Conservation (phyloP, 257 asterid species). For the Cruciata laevipes region DNA sequence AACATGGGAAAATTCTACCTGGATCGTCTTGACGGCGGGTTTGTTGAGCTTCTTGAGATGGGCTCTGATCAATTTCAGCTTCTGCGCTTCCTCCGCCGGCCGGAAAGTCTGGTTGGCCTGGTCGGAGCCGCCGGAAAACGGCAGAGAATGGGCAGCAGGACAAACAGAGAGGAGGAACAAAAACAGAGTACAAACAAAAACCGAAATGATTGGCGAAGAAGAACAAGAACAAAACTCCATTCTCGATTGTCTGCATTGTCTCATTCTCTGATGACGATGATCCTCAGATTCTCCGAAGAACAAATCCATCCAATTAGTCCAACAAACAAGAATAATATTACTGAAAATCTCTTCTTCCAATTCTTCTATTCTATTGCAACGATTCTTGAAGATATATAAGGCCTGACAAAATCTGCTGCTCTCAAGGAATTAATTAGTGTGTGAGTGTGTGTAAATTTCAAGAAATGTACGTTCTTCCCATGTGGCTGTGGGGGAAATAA, state of each 20-base stretch:
- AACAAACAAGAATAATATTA: too few species aligned
- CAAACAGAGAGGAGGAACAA: conserved; percentile 38
- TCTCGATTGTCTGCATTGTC: conserved; percentile 33
- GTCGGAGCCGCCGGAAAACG: conserved; percentile 28
- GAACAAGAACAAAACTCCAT: conserved; percentile 28
- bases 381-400: conserved; percentile 23
- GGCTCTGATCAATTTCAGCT: conserved; percentile 39
- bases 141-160: conserved; percentile 35
- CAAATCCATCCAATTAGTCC: conserved; percentile 35
- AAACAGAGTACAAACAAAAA: conserved; percentile 47
- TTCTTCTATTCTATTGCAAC: conserved; percentile 25
- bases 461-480: conserved; percentile 34
- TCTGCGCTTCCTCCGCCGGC: conserved; percentile 41
- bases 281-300: conserved; percentile 17
- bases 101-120: conserved; percentile 39
- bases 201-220: conserved; percentile 33
- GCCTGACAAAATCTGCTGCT: conserved; percentile 46
- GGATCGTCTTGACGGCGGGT: conserved; percentile 67
- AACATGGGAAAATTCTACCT: conserved; percentile 30
- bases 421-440: conserved; percentile 28
- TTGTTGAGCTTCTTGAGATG: conserved; percentile 68
- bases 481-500: conserved; percentile 49
- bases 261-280: conserved; percentile 28
- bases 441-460: conserved; percentile 26
- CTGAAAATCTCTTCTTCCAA: too few species aligned